Conservation (phyloP, 768 basidiomycete species). For the Cantharellus anzutake region DNA sequence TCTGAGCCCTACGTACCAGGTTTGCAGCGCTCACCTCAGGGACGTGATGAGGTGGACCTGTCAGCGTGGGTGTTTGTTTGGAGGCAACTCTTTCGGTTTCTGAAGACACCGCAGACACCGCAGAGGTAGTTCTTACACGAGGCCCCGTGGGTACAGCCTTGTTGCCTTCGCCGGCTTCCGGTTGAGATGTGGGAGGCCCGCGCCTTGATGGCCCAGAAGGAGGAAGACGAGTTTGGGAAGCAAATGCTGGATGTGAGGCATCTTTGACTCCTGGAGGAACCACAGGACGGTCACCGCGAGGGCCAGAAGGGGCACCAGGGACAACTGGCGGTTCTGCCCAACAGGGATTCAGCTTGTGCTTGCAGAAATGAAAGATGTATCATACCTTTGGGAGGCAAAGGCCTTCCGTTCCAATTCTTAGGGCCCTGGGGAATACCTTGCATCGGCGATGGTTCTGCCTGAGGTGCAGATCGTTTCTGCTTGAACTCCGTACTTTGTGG, state of each 20-base stretch:
- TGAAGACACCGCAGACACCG: background rate
- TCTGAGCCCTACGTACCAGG: background rate
- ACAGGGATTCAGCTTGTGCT: background rate
- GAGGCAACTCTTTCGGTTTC: background rate
- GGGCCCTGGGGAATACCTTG: background rate
- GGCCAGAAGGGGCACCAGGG: background rate
- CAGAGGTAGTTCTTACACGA: background rate
- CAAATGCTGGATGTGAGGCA: background rate
- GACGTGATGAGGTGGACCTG: background rate
- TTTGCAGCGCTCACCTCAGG: background rate
- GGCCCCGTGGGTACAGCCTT: background rate
- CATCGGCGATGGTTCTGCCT: background rate
- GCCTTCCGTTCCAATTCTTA: background rate
- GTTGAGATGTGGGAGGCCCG: background rate
- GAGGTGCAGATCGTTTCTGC: background rate
- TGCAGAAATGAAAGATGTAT: background rate
- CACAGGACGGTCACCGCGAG: background rate
- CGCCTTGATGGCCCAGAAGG: background rate
- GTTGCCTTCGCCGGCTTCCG: background rate
- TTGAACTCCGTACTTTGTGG: background rate
- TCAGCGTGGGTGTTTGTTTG: background rate
- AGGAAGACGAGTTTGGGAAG: background rate
- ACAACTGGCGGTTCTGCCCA: background rate
- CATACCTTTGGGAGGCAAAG: background rate
- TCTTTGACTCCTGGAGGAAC: background rate